Conservation (phyloP, 371 early-diverging fungal species). For the Syncephalis plumigaleata region DNA sequence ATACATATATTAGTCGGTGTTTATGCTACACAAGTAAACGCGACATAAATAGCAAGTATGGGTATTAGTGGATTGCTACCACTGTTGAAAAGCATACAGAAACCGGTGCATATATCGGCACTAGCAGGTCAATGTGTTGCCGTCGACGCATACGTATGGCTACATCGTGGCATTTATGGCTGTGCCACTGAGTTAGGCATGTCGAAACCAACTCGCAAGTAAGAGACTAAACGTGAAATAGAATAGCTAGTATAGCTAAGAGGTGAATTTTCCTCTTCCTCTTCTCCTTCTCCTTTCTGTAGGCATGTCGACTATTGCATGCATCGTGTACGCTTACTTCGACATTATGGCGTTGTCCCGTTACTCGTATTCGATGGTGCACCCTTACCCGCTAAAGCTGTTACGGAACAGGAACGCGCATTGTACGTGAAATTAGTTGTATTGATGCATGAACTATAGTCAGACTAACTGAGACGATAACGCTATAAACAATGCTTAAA, state of each 20-base stretch:
- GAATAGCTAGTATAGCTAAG: neutral
- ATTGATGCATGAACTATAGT: neutral
- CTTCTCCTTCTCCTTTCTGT: neutral
- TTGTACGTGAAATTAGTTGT: slow-evolving; percentile 16
- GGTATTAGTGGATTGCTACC: slow-evolving; percentile 77
- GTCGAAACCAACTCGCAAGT: slow-evolving; percentile 42
- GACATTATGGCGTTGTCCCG: slow-evolving; percentile 53
- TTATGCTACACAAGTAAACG: too few species aligned
- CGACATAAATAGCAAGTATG: slow-evolving; percentile 26
- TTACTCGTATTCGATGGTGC: slow-evolving; percentile 97
- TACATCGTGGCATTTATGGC: slow-evolving; percentile 68
- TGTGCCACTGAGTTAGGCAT: slow-evolving; percentile 62
- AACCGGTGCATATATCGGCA: slow-evolving; percentile 38
- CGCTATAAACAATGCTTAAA: too few species aligned
- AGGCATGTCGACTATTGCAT: slow-evolving; percentile 67
- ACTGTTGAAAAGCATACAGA: slow-evolving; percentile 45
- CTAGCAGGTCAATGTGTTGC: slow-evolving; percentile 58
- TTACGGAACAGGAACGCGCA: slow-evolving; percentile 55
- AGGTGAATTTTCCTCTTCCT: neutral
- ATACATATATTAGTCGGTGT: too few species aligned
- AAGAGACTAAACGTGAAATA: slow-evolving; percentile 7
- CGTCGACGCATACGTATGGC: slow-evolving; percentile 89
- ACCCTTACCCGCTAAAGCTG: slow-evolving; percentile 62
- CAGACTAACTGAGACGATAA: neutral
- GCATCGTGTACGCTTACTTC: slow-evolving; percentile 46